Percentiles rank a stretch among this genome's conserved stretches.
Conservation (phyloP, 768 basidiomycete genomes). For the Psilocybe sp. region DNA sequence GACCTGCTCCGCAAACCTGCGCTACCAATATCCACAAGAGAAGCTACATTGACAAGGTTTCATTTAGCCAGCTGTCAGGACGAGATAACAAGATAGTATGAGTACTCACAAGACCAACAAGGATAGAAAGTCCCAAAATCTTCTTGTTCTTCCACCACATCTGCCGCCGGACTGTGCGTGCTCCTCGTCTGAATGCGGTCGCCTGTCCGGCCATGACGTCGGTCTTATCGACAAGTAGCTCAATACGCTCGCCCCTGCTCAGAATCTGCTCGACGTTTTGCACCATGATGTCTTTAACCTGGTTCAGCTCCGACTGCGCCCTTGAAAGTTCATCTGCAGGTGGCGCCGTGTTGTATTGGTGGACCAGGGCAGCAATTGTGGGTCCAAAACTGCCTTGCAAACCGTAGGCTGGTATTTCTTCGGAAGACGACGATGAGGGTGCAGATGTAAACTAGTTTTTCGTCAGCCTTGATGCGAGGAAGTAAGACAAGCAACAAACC, state of each 20-base stretch:
- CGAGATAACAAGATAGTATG: neutral
- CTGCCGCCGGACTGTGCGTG: conserved; percentile 74
- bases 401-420: conserved; percentile 55
- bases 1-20: conserved; percentile 82
- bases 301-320: conserved; percentile 84
- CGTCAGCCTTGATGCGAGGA: conserved; percentile 1
- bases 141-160: conserved; percentile 91
- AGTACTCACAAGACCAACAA: conserved; percentile 66
- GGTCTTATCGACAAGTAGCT: conserved; percentile 95
- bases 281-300: conserved; percentile 97
- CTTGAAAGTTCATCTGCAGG: conserved; percentile 86
- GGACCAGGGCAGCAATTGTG: conserved; percentile 70
- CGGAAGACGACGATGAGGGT: conserved; percentile 62
- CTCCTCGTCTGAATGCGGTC: conserved; percentile 88
- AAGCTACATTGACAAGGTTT: conserved; percentile 37
- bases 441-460: conserved; percentile 51
- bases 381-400: conserved; percentile 73
- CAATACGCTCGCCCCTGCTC: conserved; percentile 90
- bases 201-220: conserved; percentile 94
- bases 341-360: conserved; percentile 86
- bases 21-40: conserved; percentile 82
- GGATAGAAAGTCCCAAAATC: conserved; percentile 58
- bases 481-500: conserved; percentile 30
- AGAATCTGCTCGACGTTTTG: conserved; percentile 98
- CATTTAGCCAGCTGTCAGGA: conserved; percentile 3